A percentile compares a stretch with the other conserved stretches of the same genome.
Conservation (phyloP, 176 grass and related monocot genomes). For the Triticum dicoccoides region DNA sequence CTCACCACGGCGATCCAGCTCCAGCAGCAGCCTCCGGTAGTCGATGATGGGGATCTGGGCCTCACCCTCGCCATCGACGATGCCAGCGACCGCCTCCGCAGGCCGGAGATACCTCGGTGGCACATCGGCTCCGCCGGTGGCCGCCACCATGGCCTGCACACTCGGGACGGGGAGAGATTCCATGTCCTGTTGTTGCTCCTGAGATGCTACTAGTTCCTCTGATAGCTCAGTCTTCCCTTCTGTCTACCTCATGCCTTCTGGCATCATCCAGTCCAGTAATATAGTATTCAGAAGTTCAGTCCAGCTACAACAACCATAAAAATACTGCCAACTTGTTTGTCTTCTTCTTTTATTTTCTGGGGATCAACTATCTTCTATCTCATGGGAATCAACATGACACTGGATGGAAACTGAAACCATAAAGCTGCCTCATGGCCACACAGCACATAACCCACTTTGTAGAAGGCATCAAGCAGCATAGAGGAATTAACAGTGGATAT, state of each 20-base stretch:
- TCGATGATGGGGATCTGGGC: slow-evolving; percentile 30
- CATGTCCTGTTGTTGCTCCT: background rate
- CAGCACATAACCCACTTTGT: background rate
- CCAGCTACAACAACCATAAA: background rate
- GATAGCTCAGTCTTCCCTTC: background rate
- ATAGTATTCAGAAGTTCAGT: background rate
- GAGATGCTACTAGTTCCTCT: background rate
- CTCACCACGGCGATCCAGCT: background rate
- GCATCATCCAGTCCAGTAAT: background rate
- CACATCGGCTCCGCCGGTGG: background rate
- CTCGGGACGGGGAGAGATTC: slow-evolving; percentile 45
- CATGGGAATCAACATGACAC: background rate
- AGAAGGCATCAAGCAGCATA: background rate
- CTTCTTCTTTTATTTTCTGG: background rate
- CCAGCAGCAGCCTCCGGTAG: background rate
- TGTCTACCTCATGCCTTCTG: background rate
- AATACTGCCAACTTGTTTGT: background rate
- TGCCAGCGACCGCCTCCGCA: background rate
- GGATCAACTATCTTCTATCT: background rate
- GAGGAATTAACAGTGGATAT: background rate
- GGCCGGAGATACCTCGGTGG: slow-evolving; percentile 33
- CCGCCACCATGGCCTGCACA: slow-evolving; percentile 32
- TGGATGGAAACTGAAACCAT: background rate
- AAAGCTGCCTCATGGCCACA: background rate
- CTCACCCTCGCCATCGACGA: background rate